Evolutionary conservation across 495 filamentous ascomycete species (phyloP), one percentile per base, ranked within the genome.

Genomic region (Penicillium samsonianum): DNA sequence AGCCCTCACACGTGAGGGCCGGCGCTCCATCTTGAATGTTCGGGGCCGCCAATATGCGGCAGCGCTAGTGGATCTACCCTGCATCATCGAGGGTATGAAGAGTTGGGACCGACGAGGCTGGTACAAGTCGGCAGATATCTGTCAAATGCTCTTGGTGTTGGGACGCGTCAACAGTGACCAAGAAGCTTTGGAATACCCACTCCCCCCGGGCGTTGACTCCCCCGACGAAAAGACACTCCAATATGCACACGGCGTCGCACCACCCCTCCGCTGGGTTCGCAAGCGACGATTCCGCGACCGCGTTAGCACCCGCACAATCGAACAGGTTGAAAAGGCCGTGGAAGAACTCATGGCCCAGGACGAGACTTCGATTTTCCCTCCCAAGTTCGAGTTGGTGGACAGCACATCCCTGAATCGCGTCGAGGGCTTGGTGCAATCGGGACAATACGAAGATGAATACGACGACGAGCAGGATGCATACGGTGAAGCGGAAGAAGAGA

Each of bases 21-120:
- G 94, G 46, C 84, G 91, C 10, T 86, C 87, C 1, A 74, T 90
- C 45, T 68, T 97, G 2, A 84, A 75, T 12, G 80, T 99, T 23
- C 78, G 84, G 16, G 85, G 86, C 1, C 74, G 84, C 45, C 74
- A 82, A 26, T 99, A 92, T 65, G 91, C 92, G 0, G 92, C 90
- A 20, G 76, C 84, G 6, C 73, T 98, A 49, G 87, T 97, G 6
- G 93, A 98, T 58, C 77, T 99, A 11, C 94, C 94, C 0, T 93
- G 87, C 60, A 88, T 99, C 55, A 84, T 96, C 2, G 94, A 99
- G 72, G 88, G 87, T 9, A 95, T 95, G 87, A 99, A 99, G 75
- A 92, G 87, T 50, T 96, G 94, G 88, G 94, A 98, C 65, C 87
- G 87, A 67, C 90, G 87, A 57, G 83, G 86, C 22, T 94, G 92